phyloP scores from a whole-genome alignment of 73 alveolate species.

The Blepharisma stoltei region DNA sequence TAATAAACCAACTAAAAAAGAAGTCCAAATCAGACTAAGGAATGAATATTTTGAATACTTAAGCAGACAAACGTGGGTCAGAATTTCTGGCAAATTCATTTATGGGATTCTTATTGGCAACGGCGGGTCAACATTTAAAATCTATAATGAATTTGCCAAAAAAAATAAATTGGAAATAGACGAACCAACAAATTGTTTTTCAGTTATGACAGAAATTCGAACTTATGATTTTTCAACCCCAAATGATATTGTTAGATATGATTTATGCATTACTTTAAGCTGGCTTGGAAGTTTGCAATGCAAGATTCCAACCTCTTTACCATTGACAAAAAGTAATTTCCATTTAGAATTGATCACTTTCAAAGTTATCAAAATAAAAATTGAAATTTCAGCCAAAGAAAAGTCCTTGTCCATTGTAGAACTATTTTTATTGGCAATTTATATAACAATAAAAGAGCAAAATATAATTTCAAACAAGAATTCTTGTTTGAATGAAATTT shows the following conservation, averaged over 20 bases:
- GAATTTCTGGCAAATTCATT: neutral
- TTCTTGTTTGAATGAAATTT: no score
- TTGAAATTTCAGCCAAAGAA: neutral
- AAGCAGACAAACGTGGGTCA: neutral
- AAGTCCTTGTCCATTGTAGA: neutral
- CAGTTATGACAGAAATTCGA: neutral
- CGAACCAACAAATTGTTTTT: conserved; percentile 19
- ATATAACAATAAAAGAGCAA: neutral
- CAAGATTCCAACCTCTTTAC: neutral
- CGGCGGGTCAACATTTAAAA: conserved; percentile 5
- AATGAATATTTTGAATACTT: conserved; percentile 12
- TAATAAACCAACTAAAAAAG: neutral
- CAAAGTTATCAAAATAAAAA: neutral
- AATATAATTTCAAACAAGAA: neutral
- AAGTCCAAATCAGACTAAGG: neutral
- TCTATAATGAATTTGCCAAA: neutral
- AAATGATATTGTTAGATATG: neutral
- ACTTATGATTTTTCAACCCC: conserved; percentile 15
- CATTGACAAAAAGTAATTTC: neutral
- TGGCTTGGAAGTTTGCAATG: neutral
- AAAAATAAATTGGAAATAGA: neutral
- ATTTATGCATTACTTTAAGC: conserved; percentile 4
- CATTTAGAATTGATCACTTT: neutral
- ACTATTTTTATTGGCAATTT: conserved; percentile 18
- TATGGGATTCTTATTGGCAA: conserved; percentile 13